A percentile compares a stretch with the other conserved stretches of the same genome.
phyloP scores from a whole-genome alignment of 768 basidiomycete species.

The Xanthoconium stramineum region DNA sequence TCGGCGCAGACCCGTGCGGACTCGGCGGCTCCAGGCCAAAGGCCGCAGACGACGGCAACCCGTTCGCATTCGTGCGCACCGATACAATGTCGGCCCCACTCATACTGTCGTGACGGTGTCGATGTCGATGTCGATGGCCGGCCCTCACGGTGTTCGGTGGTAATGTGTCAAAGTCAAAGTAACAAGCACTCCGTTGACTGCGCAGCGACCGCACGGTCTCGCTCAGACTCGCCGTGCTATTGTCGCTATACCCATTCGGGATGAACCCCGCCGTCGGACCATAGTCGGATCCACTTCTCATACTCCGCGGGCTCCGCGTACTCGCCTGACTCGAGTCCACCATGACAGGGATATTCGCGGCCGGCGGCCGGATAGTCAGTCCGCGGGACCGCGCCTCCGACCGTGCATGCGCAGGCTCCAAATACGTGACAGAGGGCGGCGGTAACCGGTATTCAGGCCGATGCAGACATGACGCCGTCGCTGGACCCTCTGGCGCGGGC shows the following conservation, averaged over 20 bases:
- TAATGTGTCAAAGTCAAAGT: slow-evolving; percentile 30
- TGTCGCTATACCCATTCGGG: slow-evolving; percentile 10
- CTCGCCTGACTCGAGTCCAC: neutral
- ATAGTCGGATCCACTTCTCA: slow-evolving; percentile 4
- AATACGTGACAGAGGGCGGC: slow-evolving; percentile 17
- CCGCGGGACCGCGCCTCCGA: neutral
- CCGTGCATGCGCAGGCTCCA: slow-evolving; percentile 18
- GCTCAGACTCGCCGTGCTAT: slow-evolving; percentile 7
- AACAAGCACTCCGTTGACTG: slow-evolving; percentile 16
- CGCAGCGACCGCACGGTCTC: slow-evolving; percentile 9
- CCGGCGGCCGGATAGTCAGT: neutral
- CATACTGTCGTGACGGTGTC: neutral
- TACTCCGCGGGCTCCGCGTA: neutral
- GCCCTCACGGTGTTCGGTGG: slow-evolving; percentile 3
- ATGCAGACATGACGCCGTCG: slow-evolving; percentile 38
- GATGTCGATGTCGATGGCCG: neutral
- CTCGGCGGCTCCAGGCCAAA: neutral
- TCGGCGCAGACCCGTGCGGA: neutral
- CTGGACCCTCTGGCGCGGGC: slow-evolving; percentile 44
- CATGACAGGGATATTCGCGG: neutral
- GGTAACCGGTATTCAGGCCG: slow-evolving; percentile 26
- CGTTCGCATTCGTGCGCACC: too few relatives aligned
- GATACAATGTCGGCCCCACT: neutral
- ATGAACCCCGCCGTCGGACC: slow-evolving; percentile 32
- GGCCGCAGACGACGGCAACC: neutral